phyloP scores from a whole-genome alignment of 441 rosid species.

The Macaranga tanarius region DNA sequence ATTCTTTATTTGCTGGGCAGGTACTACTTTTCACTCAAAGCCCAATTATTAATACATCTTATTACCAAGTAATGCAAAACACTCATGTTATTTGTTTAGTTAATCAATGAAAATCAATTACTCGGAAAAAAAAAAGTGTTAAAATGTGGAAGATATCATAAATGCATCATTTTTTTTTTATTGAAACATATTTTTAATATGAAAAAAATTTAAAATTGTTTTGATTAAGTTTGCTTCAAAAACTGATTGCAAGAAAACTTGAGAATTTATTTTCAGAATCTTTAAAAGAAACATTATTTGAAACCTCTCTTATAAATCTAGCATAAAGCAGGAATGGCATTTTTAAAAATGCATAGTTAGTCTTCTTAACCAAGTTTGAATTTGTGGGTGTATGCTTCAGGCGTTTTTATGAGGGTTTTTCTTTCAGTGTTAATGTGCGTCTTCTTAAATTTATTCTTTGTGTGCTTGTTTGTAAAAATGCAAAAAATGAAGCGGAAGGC shows the following conservation, averaged over 20 bases:
- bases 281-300: not conserved
- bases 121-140: not conserved
- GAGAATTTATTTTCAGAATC: not conserved
- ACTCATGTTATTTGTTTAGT: not conserved
- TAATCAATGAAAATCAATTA: not conserved
- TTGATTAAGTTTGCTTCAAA: not conserved
- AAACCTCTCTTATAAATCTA: too few relatives aligned
- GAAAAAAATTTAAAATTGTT: not conserved
- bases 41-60: not conserved
- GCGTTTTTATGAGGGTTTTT: not conserved
- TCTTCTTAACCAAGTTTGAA: not conserved
- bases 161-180: not conserved
- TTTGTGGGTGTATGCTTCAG: not conserved
- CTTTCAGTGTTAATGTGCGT: not conserved
- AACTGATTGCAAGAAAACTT: not conserved
- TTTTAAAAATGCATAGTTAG: too few relatives aligned
- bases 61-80: not conserved
- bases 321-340: too few relatives aligned
- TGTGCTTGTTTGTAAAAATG: not conserved
- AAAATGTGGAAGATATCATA: not conserved
- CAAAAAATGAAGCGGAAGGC: too few relatives aligned
- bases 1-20: conserved; percentile 80
- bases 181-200: not conserved
- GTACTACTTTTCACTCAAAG: conserved; percentile 39
- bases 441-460: not conserved